Base-by-base conservation (phyloP, 129 eudicot species). In the Mikania micrantha region DNA sequence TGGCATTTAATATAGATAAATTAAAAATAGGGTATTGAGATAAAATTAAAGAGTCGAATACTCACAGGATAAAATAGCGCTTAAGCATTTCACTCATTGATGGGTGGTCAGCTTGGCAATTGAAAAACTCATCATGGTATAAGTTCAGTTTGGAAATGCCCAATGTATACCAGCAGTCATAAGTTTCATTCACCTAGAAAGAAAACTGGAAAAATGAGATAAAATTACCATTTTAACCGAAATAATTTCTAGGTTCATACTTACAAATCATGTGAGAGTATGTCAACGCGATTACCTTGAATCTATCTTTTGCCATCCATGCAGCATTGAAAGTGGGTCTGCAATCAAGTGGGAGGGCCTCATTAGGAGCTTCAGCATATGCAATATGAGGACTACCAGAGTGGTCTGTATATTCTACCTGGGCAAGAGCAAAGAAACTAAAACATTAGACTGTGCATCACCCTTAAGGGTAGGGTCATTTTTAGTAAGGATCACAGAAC, bases 371-470 rank as follows among this genome's bases (percentile, higher is more conserved):
- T 80, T 94, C 99, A 17, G 97, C 93, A 17, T 71, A 76, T 49
- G 95, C 97, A 63, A 66, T 66, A 75, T 74, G 84, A 50, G 79
- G 78, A 47, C 90, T 88, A 70, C 99, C 99, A 19, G 93, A 90
- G 75, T 87, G 97, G 78, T 94, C 99, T 21, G 64, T 81, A 65
- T 89, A 94, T 70, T 89, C 93, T 10, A 94, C 99, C 99, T 94
- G 87, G 28, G 78, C 28, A 32, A 49, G 32, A 76, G 60, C 39
- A 22, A 44, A 28, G n/a, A 9, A 70, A 67, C 2, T 25, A 60
- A 70, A 1, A 35, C 25, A 36, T 50, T 50, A 50, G 54, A 73
- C 7, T 2, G 12, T 35, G 49, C 52, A 21, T 72, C 69, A 21
- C 28, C 44, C 24, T 58, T 60, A 29, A 10, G 44, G 54, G 58